Base-by-base conservation (phyloP, 306 rosid species). In the Glycine latifolia region DNA sequence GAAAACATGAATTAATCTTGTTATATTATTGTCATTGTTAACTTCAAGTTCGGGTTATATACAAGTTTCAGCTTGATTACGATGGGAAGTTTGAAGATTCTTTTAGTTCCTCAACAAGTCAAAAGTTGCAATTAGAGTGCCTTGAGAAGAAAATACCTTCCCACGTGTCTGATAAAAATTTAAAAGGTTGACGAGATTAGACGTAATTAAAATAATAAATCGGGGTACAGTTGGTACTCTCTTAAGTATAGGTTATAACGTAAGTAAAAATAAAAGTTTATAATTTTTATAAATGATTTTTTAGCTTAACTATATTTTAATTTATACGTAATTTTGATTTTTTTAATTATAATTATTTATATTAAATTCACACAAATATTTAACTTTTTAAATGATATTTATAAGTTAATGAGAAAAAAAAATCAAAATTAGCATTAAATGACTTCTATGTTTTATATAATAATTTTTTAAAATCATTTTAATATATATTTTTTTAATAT, bases 81-180 rank as follows among this genome's bases (percentile, higher is more conserved):
- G 68, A 5, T 65, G 65, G 16, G 43, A 46, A 54, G 52, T 77
- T 58, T 16, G 31, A 79, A 85, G 91, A 89, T 87, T 86, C 91
- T 77, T 82, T 69, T 60, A 84, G 89, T 35, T 77, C 91, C 87
- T n/a, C 73, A 8, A 79, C 76, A 87, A 90, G 90, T 90, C 94
- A 88, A 91, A 87, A 84, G 89, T 72, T 82, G 88, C 62, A 85
- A 88, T 92, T 84, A 85, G 81, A 44, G 73, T 83, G 82, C 91
- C 82, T 83, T 86, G 85, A 86, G 81, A 89, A 85, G 81, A 81
- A 77, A 85, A 83, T 33, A 54, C 70, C 86, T 74, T 59, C 71
- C 71, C 62, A 58, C 74, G 14, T 79, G 90, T 86, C 87, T 85
- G 83, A 74, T 89, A 85, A 68, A 66, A 74, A 60, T 35, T 47